A percentile compares a stretch with the other conserved stretches of the same genome.
phyloP scores from a whole-genome alignment of 495 filamentous ascomycete genomes.

The Staphylotrichum tortipilum region DNA sequence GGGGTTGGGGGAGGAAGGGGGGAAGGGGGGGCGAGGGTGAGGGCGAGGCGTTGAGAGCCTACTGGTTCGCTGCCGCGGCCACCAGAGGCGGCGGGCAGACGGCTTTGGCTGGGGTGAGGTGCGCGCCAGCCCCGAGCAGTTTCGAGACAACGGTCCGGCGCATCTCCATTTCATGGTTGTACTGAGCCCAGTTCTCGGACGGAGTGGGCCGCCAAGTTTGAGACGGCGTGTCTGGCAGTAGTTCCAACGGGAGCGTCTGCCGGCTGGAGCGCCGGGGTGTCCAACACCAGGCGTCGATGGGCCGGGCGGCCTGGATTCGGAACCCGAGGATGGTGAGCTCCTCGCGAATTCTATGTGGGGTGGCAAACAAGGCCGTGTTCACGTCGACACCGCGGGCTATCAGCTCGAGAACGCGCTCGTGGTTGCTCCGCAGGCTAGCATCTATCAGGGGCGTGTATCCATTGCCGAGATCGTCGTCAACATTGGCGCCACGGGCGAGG shows the following conservation, averaged over 20 bases:
- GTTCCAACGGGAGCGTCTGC: neutral
- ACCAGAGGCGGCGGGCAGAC: neutral
- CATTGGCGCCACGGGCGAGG: conserved; percentile 16
- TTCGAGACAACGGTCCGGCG: neutral
- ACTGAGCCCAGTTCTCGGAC: neutral
- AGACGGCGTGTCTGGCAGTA: neutral
- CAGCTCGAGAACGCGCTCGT: neutral
- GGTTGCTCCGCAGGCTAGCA: neutral
- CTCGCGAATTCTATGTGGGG: neutral
- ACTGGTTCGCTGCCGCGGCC: neutral
- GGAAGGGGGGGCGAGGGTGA: no score
- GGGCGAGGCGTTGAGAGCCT: neutral
- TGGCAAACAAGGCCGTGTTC: neutral
- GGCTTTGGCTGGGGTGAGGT: no score
- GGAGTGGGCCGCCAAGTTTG: neutral
- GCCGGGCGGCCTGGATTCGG: neutral
- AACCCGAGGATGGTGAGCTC: neutral
- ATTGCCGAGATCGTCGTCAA: conserved; percentile 6
- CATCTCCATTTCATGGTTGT: neutral
- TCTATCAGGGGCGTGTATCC: neutral
- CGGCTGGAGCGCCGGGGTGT: neutral
- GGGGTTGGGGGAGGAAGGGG: no score
- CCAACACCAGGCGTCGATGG: conserved; percentile 1
- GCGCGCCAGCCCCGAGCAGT: neutral
- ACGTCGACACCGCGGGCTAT: neutral